Conservation (phyloP, 1,139 yeast genomes). For the Magnusiomyces suaveolens region DNA sequence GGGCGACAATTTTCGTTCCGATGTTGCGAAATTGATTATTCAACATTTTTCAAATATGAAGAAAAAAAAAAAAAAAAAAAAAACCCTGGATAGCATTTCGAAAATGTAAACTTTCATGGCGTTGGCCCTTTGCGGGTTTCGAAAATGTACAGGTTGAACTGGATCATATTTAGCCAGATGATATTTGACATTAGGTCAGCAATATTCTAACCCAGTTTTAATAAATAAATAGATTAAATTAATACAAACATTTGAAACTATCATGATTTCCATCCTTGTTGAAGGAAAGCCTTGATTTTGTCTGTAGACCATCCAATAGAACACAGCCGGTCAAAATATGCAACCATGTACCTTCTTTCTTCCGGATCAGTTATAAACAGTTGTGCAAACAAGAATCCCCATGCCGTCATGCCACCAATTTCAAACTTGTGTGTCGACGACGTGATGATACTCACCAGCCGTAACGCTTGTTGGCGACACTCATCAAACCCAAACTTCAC, state of each 20-base stretch:
- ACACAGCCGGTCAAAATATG: neutral
- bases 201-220: neutral
- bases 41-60: too few relatives aligned
- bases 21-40: too few relatives aligned
- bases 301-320: neutral
- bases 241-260: too few relatives aligned
- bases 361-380: neutral
- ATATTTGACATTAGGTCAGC: neutral
- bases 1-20: too few relatives aligned
- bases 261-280: neutral
- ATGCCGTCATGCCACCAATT: conserved; percentile 2
- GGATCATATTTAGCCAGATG: too few relatives aligned
- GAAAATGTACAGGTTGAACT: too few relatives aligned
- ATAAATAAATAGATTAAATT: too few relatives aligned
- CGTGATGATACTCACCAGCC: conserved; percentile 1
- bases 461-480: neutral
- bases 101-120: too few relatives aligned
- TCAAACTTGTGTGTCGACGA: neutral
- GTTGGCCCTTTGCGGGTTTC: too few relatives aligned
- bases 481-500: neutral
- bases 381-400: neutral
- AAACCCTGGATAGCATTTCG: too few relatives aligned
- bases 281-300: neutral
- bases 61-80: too few relatives aligned
- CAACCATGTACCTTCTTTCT: conserved; percentile 1